Evolutionary conservation across 495 filamentous ascomycete species (phyloP), one percentile per base, ranked within the genome.

Genomic region (Astrocystis sublimbata): DNA sequence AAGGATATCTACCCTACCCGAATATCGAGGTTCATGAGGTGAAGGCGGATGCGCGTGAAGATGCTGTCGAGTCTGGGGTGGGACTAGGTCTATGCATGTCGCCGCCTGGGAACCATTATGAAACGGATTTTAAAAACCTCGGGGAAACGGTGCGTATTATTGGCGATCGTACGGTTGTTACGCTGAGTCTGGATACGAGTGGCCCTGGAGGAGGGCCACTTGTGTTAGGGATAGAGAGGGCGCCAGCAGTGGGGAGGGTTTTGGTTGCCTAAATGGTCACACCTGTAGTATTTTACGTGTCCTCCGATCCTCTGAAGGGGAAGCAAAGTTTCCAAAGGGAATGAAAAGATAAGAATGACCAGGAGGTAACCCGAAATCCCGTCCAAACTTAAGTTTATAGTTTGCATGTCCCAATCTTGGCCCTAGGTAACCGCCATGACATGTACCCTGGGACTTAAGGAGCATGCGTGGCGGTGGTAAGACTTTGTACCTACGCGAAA

Each of bases 91-190:
- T n/a, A n/a, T n/a, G n/a, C n/a, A n/a, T n/a, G n/a, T n/a, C n/a
- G n/a, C n/a, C n/a, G n/a, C 33, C 30, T 63, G 60, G 10, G 61
- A 69, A 46, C 60, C 66, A 60, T 23, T 91, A 88, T 68, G 92
- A 97, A 76, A 90, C 88, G 21, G 90, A 96, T 67, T 91, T 89
- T 63, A 77, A 83, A 63, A 93, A 90, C 65, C 76, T 89, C 58
- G 90, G 86, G 3, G 87, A 96, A 77, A 88, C 85, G 35, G 81
- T 97, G 8, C 71, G 88, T 35, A 92, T 97, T 1, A 75, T 96
- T 33, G 84, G 86, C 17, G 88, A 94, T 75, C 75, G 91, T 49
- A 83, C 76, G 49, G 88, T 85, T 68, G 90, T 90, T 12, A 92
- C 90, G 5, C 84, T 94, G n/a, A 90, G 84, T 58, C 72, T 92